A percentile compares a stretch with the other conserved stretches of the same genome.
Evolutionary conservation across 2,329 filamentous ascomycete species (phyloP).

Genomic region (Cordyceps farinosa): DNA sequence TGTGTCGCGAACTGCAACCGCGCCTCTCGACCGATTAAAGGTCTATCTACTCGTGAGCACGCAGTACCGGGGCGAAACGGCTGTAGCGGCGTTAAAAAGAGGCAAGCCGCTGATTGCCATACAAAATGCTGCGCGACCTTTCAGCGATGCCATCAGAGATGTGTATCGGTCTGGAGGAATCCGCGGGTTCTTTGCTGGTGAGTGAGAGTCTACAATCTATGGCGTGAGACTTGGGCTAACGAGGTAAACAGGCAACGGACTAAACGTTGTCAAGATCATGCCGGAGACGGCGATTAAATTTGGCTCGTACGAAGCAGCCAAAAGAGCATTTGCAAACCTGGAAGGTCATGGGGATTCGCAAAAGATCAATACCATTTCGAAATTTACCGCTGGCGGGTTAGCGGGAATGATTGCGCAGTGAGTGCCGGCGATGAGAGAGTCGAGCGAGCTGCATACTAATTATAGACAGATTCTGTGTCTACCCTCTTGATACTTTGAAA

Average conservation of each 20-base stretch:
- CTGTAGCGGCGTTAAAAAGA: constrained; percentile 27
- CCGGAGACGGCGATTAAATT: constrained; percentile 98
- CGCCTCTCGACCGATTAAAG: constrained; percentile 93
- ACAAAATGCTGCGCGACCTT: constrained; percentile 63
- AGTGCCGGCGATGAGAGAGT: constrained; percentile 30
- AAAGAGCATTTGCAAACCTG: constrained; percentile 76
- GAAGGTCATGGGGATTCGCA: constrained; percentile 85
- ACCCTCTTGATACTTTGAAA: constrained; percentile 83
- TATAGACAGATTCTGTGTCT: constrained; percentile 71
- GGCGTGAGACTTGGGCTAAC: constrained; percentile 15
- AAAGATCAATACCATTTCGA: constrained; percentile 76
- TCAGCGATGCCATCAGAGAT: constrained; percentile 69
- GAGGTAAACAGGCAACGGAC: constrained; percentile 70
- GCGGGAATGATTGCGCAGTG: constrained; percentile 93
- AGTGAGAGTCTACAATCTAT: constrained; percentile 27
- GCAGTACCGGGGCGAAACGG: constrained; percentile 45
- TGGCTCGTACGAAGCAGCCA: constrained; percentile 93
- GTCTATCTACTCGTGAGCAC: constrained; percentile 96
- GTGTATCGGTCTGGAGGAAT: constrained; percentile 84
- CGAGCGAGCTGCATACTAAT: constrained; percentile 23
- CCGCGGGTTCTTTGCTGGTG: constrained; percentile 88
- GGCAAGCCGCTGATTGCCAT: constrained; percentile 49
- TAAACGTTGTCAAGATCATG: constrained; percentile 98
- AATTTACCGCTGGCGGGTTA: constrained; percentile 85
- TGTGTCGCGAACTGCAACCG: constrained; percentile 91